Evolutionary conservation across 2,329 filamentous ascomycete species (phyloP).

Genomic region (Lachnellula arida): DNA sequence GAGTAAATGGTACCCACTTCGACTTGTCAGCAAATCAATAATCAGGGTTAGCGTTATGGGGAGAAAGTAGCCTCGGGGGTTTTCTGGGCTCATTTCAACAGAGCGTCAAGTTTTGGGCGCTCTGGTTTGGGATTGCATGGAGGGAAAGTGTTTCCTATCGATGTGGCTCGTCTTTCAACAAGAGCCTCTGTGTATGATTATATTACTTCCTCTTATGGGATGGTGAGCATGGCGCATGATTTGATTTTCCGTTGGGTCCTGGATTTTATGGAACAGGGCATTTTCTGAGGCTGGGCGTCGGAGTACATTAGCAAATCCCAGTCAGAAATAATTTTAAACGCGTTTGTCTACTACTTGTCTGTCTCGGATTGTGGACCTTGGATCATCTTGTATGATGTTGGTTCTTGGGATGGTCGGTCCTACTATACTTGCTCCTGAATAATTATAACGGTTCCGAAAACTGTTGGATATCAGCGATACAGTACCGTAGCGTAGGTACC

Average conservation of each 20-base stretch:
- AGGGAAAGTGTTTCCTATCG: slow-evolving; percentile 8
- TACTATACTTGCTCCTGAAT: too few species aligned
- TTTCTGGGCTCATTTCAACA: background rate
- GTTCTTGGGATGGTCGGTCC: too few species aligned
- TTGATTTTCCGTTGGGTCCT: background rate
- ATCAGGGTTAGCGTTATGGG: background rate
- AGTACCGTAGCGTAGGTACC: too few species aligned
- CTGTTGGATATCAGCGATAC: too few species aligned
- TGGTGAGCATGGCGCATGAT: slow-evolving; percentile 6
- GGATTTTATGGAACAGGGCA: background rate
- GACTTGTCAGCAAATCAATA: background rate
- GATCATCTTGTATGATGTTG: too few species aligned
- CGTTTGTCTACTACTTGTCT: too few species aligned
- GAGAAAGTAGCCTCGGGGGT: background rate
- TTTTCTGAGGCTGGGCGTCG: background rate
- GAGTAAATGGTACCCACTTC: background rate
- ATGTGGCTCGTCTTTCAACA: slow-evolving; percentile 24
- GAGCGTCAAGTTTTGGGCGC: background rate
- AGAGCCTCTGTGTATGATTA: slow-evolving; percentile 25
- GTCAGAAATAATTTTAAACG: too few species aligned
- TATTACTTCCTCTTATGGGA: slow-evolving; percentile 11
- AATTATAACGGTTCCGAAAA: too few species aligned
- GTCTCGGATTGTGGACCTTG: too few species aligned
- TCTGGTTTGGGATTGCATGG: slow-evolving; percentile 1
- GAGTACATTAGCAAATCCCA: too few species aligned